A percentile compares a stretch with the other conserved stretches of the same genome.
Conservation (phyloP, 306 rosid species). For the Cyamopsis tetragonoloba region DNA sequence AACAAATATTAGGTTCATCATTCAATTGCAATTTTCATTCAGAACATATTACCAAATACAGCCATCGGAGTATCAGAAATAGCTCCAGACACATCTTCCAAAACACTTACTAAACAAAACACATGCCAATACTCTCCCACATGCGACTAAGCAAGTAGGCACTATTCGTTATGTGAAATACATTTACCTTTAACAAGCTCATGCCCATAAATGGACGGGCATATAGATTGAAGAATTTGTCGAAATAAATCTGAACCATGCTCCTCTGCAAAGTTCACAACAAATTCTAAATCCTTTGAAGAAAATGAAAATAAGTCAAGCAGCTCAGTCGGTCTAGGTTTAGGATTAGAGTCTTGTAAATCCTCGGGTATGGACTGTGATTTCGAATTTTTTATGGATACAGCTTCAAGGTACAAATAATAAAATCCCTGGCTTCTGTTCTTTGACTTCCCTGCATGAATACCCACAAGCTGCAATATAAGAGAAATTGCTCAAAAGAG, state of each 20-base stretch:
- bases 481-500: slow-evolving; percentile 19
- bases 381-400: slow-evolving; percentile 80
- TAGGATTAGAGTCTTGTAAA: slow-evolving; percentile 51
- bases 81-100: slow-evolving; percentile 1
- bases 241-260: slow-evolving; percentile 77
- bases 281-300: slow-evolving; percentile 83
- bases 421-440: slow-evolving; percentile 86
- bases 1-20: slow-evolving; percentile 16
- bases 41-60: slow-evolving; percentile 6
- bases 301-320: slow-evolving; percentile 76
- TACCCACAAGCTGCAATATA: slow-evolving; percentile 19
- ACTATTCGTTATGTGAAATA: slow-evolving; percentile 4
- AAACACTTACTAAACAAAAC: slow-evolving; percentile 4
- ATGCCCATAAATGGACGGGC: slow-evolving; percentile 97
- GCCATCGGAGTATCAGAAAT: not conserved
- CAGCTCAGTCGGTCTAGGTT: slow-evolving; percentile 61
- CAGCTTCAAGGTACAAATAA: slow-evolving; percentile 84
- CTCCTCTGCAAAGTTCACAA: slow-evolving; percentile 68
- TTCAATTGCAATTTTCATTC: slow-evolving; percentile 7
- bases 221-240: slow-evolving; percentile 85
- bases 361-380: slow-evolving; percentile 62
- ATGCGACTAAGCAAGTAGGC: slow-evolving; percentile 5
- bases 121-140: slow-evolving; percentile 13
- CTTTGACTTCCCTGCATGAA: slow-evolving; percentile 73
- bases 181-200: slow-evolving; percentile 90